Conservation (phyloP, 2,329 filamentous ascomycete genomes). For the Diaporthe sp. region DNA sequence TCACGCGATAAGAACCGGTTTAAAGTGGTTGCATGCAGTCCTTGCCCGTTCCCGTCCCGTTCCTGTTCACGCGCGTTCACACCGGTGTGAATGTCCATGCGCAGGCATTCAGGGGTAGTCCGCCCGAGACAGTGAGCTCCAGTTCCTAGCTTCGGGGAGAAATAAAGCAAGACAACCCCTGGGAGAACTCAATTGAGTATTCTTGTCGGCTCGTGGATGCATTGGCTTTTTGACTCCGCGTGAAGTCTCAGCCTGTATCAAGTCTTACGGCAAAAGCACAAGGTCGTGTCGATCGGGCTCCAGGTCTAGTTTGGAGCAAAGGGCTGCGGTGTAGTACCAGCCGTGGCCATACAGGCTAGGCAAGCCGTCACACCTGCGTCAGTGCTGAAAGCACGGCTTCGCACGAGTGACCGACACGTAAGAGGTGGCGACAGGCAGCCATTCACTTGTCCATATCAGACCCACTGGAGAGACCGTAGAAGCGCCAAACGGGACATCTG, state of each 20-base stretch:
- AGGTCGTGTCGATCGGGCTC: neutral
- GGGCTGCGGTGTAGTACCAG: neutral
- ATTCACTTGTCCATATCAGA: neutral
- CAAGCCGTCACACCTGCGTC: neutral
- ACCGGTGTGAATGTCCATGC: conserved; percentile 21
- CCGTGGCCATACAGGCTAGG: neutral
- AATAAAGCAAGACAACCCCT: neutral
- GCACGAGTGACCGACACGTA: neutral
- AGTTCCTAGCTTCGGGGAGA: neutral
- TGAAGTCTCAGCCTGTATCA: neutral
- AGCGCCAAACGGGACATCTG: neutral
- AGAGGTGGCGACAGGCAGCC: conserved; percentile 1
- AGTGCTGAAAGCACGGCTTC: neutral
- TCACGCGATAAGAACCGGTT: conserved; percentile 2
- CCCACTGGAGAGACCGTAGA: neutral
- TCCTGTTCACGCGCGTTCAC: conserved; percentile 30
- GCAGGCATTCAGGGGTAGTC: neutral
- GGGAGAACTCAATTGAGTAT: conserved; percentile 9
- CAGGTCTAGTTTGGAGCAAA: neutral
- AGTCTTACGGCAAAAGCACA: neutral
- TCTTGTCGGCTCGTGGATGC: neutral
- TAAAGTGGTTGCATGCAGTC: conserved; percentile 12
- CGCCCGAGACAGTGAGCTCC: conserved; percentile 4
- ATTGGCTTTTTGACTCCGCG: neutral
- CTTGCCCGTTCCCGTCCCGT: neutral